Base-by-base conservation (phyloP, 345 rosid species). In the Lagerstroemia speciosa region DNA sequence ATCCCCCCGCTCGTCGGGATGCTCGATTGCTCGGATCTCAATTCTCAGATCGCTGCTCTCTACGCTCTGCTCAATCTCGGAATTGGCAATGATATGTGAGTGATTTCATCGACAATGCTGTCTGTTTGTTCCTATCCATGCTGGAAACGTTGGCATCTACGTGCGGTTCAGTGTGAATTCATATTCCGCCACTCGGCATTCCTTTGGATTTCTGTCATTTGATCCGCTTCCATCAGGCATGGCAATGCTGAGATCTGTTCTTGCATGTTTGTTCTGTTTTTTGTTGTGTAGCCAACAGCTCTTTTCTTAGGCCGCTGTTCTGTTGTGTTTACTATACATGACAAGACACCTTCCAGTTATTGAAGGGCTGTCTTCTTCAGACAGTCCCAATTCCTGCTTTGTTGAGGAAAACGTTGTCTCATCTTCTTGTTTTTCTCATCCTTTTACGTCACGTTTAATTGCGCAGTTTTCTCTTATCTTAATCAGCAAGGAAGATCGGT, bases 51-150 rank as follows among this genome's bases (percentile, higher is more conserved):
- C 77, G 85, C 90, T 43, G 78, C 97, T 5, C 91, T 94, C 41
- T 94, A 94, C 45, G 94, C 95, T 38, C 69, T 94, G 75, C 96
- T 94, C 62, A 94, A 94, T 81, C 90, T 94, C 26, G 96, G 93
- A 50, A 91, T 91, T 76, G 97, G 93, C 58, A 94, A 91, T 67
- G 96, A 91, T 66, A 77, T 53, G 99, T 91, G 65, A 87, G 97
- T 84, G 50, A 38, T 38, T 65, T 65, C 45, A 37, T 3, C 3
- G 12, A 64, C 41, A 34, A 22, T 64, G 67, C 45, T n/a, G 19
- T 64, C 37, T 19, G 8, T 38, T 41, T 22, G 26, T 64, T 30
- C 61, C n/a, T 48, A 15, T 27, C 7, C 69, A 33, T 67, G 24
- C 43, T 48, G 15, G 41, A 57, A 31, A 68, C 53, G 70, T 12